Percentiles rank a stretch among this genome's conserved stretches.
phyloP scores from a whole-genome alignment of 2,329 filamentous ascomycete genomes.

The Xylaria sp. region DNA sequence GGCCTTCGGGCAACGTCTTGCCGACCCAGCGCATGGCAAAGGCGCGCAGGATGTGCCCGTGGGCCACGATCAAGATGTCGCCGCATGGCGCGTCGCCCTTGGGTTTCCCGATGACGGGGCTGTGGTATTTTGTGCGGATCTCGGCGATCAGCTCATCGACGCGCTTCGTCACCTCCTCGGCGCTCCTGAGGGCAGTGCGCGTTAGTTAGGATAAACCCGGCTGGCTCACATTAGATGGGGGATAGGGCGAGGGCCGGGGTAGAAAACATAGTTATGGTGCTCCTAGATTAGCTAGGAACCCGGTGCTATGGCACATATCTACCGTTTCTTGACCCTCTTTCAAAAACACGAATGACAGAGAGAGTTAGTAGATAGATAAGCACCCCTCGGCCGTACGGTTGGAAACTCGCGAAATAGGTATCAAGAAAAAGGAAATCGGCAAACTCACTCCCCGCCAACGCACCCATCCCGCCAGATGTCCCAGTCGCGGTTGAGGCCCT shows the following conservation, averaged over 20 bases:
- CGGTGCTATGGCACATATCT: no score
- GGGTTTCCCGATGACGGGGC: constrained; percentile 67
- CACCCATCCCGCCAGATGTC: constrained; percentile 94
- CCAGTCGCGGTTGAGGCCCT: constrained; percentile 72
- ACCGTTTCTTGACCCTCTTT: no score
- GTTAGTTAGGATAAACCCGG: constrained; percentile 1
- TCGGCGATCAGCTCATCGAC: constrained; percentile 81
- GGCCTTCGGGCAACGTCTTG: constrained; percentile 77
- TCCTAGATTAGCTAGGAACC: no score
- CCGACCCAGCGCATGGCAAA: constrained; percentile 89
- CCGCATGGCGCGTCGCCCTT: constrained; percentile 57
- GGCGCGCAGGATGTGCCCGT: constrained; percentile 88
- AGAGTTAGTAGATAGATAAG: background rate
- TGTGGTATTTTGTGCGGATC: constrained; percentile 75
- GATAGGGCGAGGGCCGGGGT: background rate
- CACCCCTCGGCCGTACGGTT: background rate
- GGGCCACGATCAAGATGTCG: constrained; percentile 84
- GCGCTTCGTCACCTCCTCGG: constrained; percentile 76
- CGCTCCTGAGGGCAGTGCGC: constrained; percentile 61
- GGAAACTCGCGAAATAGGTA: background rate
- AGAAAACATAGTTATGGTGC: no score
- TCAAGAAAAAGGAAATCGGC: constrained; percentile 4
- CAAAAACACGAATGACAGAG: background rate
- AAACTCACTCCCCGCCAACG: constrained; percentile 80
- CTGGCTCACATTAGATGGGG: background rate